phyloP scores from a whole-genome alignment of 192 early-diverging fungal genomes.

The Coemansia erecta region DNA sequence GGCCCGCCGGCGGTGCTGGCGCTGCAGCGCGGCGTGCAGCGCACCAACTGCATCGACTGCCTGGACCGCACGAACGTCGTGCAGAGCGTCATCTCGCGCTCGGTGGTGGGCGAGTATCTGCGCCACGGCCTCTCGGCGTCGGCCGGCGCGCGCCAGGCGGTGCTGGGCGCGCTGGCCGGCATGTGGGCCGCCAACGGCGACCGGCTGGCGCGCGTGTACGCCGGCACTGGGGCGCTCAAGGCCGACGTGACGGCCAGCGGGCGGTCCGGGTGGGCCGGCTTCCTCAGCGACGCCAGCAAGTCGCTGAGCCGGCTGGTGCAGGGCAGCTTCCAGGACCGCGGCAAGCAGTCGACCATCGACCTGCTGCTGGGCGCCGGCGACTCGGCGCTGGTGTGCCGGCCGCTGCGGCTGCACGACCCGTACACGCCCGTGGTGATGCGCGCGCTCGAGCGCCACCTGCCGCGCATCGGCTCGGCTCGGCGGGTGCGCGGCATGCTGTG shows the following conservation, averaged over 20 bases:
- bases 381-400: conserved; percentile 33
- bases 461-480: conserved; percentile 27
- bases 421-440: conserved; percentile 29
- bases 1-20: conserved; percentile 55
- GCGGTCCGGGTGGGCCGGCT: conserved; percentile 65
- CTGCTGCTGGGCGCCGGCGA: conserved; percentile 66
- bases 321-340: conserved; percentile 95
- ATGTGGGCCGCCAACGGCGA: conserved; percentile 91
- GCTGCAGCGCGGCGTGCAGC: conserved; percentile 78
- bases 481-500: conserved; percentile 74
- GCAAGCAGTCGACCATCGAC: conserved; percentile 91
- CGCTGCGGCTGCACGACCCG: conserved; percentile 40
- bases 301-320: conserved; percentile 91
- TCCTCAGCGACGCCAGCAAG: conserved; percentile 90
- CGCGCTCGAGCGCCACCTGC: conserved; percentile 26
- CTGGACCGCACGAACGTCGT: conserved; percentile 88
- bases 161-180: conserved; percentile 55
- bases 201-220: conserved; percentile 85
- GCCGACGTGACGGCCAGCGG: conserved; percentile 86
- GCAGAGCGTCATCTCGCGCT: conserved; percentile 71
- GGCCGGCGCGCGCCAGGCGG: conserved; percentile 11
- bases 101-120: conserved; percentile 51
- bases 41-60: conserved; percentile 93
- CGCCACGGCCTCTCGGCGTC: conserved; percentile 19
- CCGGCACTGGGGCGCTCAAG: conserved; percentile 95